phyloP scores from a whole-genome alignment of 192 early-diverging fungal species.

The Backusella luteola region DNA sequence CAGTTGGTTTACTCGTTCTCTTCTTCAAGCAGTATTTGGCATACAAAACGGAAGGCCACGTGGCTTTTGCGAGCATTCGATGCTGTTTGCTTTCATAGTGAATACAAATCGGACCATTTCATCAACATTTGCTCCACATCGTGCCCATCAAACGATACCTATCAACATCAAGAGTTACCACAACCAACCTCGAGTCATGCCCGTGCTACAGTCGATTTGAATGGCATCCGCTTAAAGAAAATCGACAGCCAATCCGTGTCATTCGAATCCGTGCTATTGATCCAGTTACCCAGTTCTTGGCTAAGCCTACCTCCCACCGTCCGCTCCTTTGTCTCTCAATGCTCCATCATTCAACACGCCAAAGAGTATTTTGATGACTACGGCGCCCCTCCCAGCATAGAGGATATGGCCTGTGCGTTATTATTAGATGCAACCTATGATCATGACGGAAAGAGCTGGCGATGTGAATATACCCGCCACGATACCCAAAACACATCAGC shows the following conservation, averaged over 20 bases:
- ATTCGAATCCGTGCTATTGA: slow-evolving; percentile 39
- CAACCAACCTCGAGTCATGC: slow-evolving; percentile 14
- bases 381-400: slow-evolving; percentile 30
- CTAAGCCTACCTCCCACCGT: neutral
- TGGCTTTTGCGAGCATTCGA: slow-evolving; percentile 33
- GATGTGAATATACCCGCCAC: slow-evolving; percentile 28
- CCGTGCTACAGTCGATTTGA: slow-evolving; percentile 17
- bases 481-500: neutral
- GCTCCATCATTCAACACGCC: neutral
- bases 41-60: slow-evolving; percentile 41
- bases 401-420: neutral
- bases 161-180: slow-evolving; percentile 18
- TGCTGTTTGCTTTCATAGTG: slow-evolving; percentile 12
- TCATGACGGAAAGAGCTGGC: slow-evolving; percentile 24
- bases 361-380: slow-evolving; percentile 9
- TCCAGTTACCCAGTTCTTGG: slow-evolving; percentile 15
- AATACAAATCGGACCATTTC: slow-evolving; percentile 13
- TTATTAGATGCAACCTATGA: slow-evolving; percentile 19
- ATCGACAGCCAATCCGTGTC: neutral
- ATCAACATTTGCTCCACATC: slow-evolving; percentile 24
- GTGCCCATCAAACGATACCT: slow-evolving; percentile 13
- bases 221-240: slow-evolving; percentile 22
- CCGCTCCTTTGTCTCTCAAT: neutral
- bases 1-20: neutral
- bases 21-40: slow-evolving; percentile 15